Conservation (phyloP, 345 rosid species). For the Moricandia moricandioides region DNA sequence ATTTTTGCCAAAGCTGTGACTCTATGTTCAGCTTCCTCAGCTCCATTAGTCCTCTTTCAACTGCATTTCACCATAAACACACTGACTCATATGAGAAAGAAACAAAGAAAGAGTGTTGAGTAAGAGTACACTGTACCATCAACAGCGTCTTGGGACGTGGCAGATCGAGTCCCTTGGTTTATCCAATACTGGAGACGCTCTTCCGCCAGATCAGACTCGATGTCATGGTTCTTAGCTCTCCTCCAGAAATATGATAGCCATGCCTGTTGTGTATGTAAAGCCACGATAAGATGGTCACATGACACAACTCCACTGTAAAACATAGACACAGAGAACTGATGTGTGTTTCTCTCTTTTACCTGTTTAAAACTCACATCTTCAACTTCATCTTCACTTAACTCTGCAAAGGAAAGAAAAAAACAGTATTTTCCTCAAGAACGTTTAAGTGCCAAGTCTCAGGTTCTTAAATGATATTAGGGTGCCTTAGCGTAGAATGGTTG, state of each 20-base stretch:
- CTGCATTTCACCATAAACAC: constrained; percentile 37
- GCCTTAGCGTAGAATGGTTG: no score
- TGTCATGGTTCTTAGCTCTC: constrained; percentile 63
- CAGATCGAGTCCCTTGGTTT: constrained; percentile 44
- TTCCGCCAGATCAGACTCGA: constrained; percentile 73
- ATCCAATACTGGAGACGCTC: constrained; percentile 75
- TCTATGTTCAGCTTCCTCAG: constrained; percentile 73
- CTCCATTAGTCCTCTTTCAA: constrained; percentile 78
- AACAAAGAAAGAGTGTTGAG: neutral
- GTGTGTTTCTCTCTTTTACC: constrained; percentile 35
- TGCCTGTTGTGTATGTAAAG: constrained; percentile 45
- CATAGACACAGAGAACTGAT: neutral
- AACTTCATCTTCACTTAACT: constrained; percentile 71
- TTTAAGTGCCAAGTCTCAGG: neutral
- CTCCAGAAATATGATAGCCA: constrained; percentile 91
- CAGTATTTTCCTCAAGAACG: neutral
- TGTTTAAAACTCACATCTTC: constrained; percentile 85
- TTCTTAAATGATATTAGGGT: neutral
- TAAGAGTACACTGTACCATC: constrained; percentile 52
- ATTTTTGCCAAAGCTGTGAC: constrained; percentile 68
- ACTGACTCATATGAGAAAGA: neutral
- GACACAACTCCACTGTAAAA: neutral
- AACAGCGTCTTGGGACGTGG: constrained; percentile 71
- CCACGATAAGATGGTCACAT: constrained; percentile 6
- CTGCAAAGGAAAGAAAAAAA: constrained; percentile 38